Evolutionary conservation across 73 alveolate species (phyloP), one percentile per base, ranked within the genome.

Genomic region (Paraurostyla sp.): DNA sequence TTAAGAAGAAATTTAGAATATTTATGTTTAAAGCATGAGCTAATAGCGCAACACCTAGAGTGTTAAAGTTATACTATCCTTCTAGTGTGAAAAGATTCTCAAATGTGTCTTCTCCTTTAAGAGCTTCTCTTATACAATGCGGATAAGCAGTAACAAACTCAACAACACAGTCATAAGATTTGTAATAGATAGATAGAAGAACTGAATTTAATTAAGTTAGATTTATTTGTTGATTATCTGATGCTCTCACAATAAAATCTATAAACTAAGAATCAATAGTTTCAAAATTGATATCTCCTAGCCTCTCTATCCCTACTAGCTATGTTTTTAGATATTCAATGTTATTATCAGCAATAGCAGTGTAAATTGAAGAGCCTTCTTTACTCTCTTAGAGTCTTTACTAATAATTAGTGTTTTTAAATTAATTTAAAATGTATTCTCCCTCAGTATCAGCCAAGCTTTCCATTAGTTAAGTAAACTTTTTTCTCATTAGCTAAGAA

Each of bases 81-180:
- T 45, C 35, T 27, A 45, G 4, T 20, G 25, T 43, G 6, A 48
- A 25, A 6, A 32, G 23, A 2, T 30, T 2, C 20, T 50, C 71
- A 43, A 50, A 48, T 30, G 71, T 73, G 15, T 73, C 71, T 32
- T 42, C 71, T 0, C 87, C 87, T 48, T 48, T 50, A 22, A 73
- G 20, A 29, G 65, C 48, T 48, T 73, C 87, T 29, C 87, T 73
- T 4, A 45, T 18, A 29, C 71, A 16, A 30, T 50, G n/a, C 1
- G 73, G 68, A 33, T 27, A 73, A 15, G 20, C 46, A 36, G 7
- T 45, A 7, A 50, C 7, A 13, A 73, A 6, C 9, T 30, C 50
- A 3, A 20, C 50, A 30, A 73, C 27, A 13, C 71, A 30, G 15
- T 36, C 25, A 38, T 32, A 65, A 40, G 82, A 65, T 11, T 40